Conservation (phyloP, 2,329 filamentous ascomycete species). For the Penicillium paneum region DNA sequence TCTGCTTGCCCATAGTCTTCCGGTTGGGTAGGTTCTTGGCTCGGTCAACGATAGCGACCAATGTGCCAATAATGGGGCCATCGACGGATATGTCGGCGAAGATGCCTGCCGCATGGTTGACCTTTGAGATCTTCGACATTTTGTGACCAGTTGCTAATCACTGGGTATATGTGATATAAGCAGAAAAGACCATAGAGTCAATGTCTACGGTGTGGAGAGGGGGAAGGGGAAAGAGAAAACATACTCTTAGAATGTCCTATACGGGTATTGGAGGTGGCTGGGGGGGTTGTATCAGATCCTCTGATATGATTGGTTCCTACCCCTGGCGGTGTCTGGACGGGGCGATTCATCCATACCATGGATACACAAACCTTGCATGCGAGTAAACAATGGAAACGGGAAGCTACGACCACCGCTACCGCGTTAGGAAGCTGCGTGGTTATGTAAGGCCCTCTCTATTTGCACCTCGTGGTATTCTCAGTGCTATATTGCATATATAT, state of each 20-base stretch:
- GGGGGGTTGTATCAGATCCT: constrained; percentile 11
- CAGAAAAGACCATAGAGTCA: constrained; percentile 7
- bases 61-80: constrained; percentile 86
- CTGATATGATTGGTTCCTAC: constrained; percentile 15
- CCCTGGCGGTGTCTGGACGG: constrained; percentile 18
- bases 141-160: neutral
- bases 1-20: constrained; percentile 97
- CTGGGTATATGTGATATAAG: neutral
- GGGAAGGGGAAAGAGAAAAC: constrained; percentile 14
- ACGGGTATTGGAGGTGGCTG: constrained; percentile 24
- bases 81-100: constrained; percentile 92
- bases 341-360: constrained; percentile 3
- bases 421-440: no score
- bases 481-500: no score
- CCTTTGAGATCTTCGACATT: constrained; percentile 52
- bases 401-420: neutral
- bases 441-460: no score
- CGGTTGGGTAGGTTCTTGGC: constrained; percentile 96
- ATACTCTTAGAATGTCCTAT: constrained; percentile 18
- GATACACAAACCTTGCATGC: constrained; percentile 8
- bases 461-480: neutral
- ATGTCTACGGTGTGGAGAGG: constrained; percentile 3
- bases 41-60: constrained; percentile 87
- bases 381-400: neutral
- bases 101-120: constrained; percentile 83